A percentile compares a stretch with the other conserved stretches of the same genome.
Evolutionary conservation across 75 land plant species (phyloP).

Genomic region (Ceratopteris richardii): DNA sequence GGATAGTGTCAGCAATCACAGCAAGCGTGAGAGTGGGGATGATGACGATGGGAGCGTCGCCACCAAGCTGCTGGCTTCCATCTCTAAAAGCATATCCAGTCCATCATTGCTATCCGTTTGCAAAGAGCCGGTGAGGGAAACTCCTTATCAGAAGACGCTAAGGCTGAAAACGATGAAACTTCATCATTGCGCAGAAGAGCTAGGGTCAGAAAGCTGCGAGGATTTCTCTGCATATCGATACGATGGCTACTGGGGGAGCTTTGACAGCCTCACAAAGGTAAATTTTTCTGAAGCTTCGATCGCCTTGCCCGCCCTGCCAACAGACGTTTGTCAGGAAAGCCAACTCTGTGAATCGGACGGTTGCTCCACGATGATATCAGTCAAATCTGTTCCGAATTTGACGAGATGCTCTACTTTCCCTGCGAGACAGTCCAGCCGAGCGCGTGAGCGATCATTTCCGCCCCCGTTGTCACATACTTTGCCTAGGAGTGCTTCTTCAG

Average conservation of each 20-base stretch:
- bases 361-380: neutral
- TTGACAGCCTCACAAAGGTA: neutral
- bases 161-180: neutral
- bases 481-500: neutral
- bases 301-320: neutral
- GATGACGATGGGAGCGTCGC: constrained; percentile 4
- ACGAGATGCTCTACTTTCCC: too few species aligned
- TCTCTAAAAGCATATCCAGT: neutral
- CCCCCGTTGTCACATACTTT: neutral
- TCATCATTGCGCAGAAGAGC: neutral
- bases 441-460: neutral
- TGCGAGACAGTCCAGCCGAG: too few species aligned
- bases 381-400: too few species aligned
- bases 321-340: neutral
- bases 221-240: neutral
- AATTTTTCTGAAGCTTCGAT: neutral
- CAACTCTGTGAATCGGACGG: neutral
- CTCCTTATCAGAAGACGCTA: neutral
- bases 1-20: too few species aligned
- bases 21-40: too few species aligned
- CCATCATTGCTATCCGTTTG: neutral
- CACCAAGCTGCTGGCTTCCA: neutral
- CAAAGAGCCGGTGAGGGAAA: neutral
- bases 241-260: neutral
- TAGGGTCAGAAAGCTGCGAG: neutral